Evolutionary conservation across 768 basidiomycete species (phyloP).

Genomic region (Amanita phalloides): DNA sequence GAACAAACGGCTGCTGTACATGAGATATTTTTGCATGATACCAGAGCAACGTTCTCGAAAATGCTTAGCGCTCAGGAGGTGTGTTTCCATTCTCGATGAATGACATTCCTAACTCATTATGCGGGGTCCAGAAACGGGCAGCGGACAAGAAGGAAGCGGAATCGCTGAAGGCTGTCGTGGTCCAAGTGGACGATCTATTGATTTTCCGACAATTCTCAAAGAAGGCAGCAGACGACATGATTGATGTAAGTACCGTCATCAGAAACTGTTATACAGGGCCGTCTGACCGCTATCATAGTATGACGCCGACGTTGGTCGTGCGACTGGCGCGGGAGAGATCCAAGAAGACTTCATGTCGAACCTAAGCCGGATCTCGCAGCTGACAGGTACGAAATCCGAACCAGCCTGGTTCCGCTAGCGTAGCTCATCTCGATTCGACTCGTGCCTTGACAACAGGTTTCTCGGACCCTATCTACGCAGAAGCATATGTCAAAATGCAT

Average conservation of each 20-base stretch:
- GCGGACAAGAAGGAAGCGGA: slow-evolving; percentile 86
- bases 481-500: slow-evolving; percentile 95
- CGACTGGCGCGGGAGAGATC: slow-evolving; percentile 75
- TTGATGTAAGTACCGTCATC: slow-evolving; percentile 40
- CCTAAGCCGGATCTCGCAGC: slow-evolving; percentile 83
- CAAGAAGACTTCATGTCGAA: slow-evolving; percentile 94
- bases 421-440: neutral
- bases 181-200: slow-evolving; percentile 91
- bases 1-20: slow-evolving; percentile 45
- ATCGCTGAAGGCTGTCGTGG: slow-evolving; percentile 44
- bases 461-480: slow-evolving; percentile 97
- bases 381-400: slow-evolving; percentile 55
- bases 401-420: neutral
- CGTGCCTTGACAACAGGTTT: slow-evolving; percentile 45
- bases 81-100: slow-evolving; percentile 8
- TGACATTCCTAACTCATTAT: neutral
- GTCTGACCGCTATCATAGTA: slow-evolving; percentile 40
- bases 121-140: slow-evolving; percentile 60
- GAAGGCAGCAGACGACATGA: slow-evolving; percentile 72
- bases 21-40: slow-evolving; percentile 75
- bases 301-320: slow-evolving; percentile 79
- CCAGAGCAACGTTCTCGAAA: slow-evolving; percentile 83
- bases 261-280: neutral
- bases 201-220: slow-evolving; percentile 93
- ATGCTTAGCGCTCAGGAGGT: slow-evolving; percentile 97